These are phyloP conservation scores for Hyaloraphidium curvatum DNA, from an alignment of 192 early-diverging fungal genomes.

Conservation along the genomic window DNA sequence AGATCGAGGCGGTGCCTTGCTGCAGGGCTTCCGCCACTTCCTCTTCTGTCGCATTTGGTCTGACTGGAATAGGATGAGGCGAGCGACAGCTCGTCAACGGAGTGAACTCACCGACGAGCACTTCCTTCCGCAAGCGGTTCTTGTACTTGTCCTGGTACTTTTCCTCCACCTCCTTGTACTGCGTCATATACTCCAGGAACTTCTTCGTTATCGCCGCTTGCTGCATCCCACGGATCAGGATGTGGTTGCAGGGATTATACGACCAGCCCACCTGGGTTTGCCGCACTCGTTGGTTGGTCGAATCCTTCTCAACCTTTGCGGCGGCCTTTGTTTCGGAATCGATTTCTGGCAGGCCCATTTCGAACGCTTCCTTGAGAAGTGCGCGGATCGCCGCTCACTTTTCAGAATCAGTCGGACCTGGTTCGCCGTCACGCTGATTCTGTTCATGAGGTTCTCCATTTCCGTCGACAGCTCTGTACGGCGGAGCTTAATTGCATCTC, in stretches of 20 bases:
- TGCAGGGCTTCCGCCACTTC: conserved; percentile 58
- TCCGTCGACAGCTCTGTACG: background rate
- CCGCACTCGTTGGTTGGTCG: background rate
- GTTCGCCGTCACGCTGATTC: background rate
- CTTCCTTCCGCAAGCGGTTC: conserved; percentile 62
- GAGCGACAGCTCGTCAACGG: background rate
- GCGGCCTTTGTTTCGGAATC: background rate
- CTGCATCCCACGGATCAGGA: conserved; percentile 4
- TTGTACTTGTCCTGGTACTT: conserved; percentile 70
- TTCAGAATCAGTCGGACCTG: background rate
- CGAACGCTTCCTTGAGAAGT: background rate
- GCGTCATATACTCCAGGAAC: conserved; percentile 43
- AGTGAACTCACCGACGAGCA: conserved; percentile 46
- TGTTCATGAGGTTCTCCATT: background rate
- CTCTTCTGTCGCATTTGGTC: conserved; percentile 52
- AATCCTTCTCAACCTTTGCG: background rate
- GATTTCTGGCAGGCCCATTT: background rate
- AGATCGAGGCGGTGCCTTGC: background rate
- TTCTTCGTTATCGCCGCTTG: conserved; percentile 31
- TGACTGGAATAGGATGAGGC: conserved; percentile 25
- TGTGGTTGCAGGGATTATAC: background rate
- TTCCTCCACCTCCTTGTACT: conserved; percentile 59
- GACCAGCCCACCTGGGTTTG: background rate
- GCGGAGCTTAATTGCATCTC: background rate
- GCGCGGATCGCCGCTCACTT: background rate